Evolutionary conservation across 208 protist species (phyloP).

Genomic region (Acanthamoeba healyi): DNA sequence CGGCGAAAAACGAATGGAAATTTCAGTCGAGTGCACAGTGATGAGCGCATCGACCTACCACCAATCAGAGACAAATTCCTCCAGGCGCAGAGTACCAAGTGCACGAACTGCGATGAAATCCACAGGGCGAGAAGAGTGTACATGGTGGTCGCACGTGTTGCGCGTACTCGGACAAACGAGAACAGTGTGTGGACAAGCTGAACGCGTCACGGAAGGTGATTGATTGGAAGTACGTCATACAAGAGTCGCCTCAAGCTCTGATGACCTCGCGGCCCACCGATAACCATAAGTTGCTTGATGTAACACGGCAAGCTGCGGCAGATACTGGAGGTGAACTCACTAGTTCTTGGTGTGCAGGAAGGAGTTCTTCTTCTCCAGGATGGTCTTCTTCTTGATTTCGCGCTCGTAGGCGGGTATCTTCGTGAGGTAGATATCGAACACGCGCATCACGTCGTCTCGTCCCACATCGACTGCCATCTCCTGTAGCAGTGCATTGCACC

Average conservation of each 20-base stretch:
- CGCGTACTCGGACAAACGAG: background rate
- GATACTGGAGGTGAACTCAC: no score
- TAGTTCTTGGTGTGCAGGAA: conserved; percentile 52
- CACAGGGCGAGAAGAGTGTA: background rate
- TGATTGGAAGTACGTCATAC: no score
- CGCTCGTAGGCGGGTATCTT: conserved; percentile 69
- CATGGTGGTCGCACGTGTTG: background rate
- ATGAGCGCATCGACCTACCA: background rate
- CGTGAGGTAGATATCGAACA: conserved; percentile 65
- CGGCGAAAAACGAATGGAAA: conserved; percentile 44
- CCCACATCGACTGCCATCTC: conserved; percentile 50
- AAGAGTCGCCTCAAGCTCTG: no score
- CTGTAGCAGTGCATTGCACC: no score
- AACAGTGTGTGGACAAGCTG: background rate
- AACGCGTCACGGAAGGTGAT: no score
- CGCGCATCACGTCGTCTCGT: conserved; percentile 38
- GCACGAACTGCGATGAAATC: background rate
- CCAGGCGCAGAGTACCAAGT: no score
- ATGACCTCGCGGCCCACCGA: no score
- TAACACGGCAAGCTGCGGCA: no score
- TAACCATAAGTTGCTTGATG: background rate
- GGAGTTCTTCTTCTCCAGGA: conserved; percentile 70
- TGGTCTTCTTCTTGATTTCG: conserved; percentile 71
- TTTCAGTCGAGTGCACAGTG: background rate
- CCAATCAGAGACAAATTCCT: background rate